phyloP scores from a whole-genome alignment of 2,329 filamentous ascomycete genomes.

The Cercospora sp. region DNA sequence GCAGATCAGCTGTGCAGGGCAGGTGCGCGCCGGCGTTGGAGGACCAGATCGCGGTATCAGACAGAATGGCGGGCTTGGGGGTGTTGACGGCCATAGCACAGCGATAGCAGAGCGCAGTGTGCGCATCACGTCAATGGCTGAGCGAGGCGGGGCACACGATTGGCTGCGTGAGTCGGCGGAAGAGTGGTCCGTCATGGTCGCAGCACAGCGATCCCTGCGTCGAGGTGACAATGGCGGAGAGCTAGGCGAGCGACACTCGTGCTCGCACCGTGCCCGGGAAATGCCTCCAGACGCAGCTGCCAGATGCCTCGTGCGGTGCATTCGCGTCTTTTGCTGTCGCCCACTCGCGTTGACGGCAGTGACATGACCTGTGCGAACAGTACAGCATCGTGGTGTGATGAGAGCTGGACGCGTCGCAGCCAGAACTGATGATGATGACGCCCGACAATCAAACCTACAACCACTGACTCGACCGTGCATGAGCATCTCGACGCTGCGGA shows the following conservation, averaged over 20 bases:
- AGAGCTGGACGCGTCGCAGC: not conserved
- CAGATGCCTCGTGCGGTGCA: not conserved
- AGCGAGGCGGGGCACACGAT: not conserved
- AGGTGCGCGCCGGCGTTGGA: not conserved
- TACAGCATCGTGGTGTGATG: not conserved
- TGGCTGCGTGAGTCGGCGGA: not conserved
- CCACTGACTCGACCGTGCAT: conserved; percentile 26
- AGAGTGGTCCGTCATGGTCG: not conserved
- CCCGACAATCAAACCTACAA: conserved; percentile 22
- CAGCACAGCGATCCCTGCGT: not conserved
- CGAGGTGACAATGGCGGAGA: not conserved
- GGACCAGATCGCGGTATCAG: not conserved
- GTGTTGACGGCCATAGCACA: not conserved
- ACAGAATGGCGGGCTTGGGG: not conserved
- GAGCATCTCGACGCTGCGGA: conserved; percentile 16
- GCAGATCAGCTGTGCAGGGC: not conserved
- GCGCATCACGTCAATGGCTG: not conserved
- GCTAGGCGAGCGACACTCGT: not conserved
- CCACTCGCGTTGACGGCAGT: not conserved
- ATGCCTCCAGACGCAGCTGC: not conserved
- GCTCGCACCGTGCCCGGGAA: not conserved
- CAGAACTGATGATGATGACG: conserved; percentile 12
- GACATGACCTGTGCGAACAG: not conserved
- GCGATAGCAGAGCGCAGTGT: not conserved
- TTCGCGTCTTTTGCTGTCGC: not conserved